Evolutionary conservation across 2,329 filamentous ascomycete genomes (phyloP), one percentile per base, ranked within the genome.

Genomic region (Fusarium oligoseptatum): DNA sequence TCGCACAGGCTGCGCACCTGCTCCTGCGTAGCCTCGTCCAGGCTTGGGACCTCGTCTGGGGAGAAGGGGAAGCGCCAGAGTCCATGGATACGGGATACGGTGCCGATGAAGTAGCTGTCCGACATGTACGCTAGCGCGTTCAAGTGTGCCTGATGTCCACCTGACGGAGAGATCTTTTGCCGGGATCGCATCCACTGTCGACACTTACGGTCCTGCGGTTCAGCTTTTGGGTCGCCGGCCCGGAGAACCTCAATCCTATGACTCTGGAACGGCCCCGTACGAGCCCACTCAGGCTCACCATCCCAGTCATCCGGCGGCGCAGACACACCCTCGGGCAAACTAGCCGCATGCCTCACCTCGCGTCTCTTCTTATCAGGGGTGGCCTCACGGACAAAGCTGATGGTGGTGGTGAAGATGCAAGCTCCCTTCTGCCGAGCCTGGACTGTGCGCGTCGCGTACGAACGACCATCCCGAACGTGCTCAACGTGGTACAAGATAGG

Each of bases 401-500:
- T 91, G 7, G 96, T 99, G 2, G 95, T 97, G 20, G 96, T 98
- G 85, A 98, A 98, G 84, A 99, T 98, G 80, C 93, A 94, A 70
- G 91, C 91, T 11, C 95, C 97, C 45, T 92, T 88, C 85, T 99
- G 97, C 32, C 95, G 89, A 36, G 97, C 97, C 84, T 98, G 96
- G n/a, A 99, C 97, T 1, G 96, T 98, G 64, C 97, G 89, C 41
- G 97, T 98, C 64, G 94, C 92, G 82, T 95, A 99, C 61, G 93
- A 95, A 69, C 93, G 92, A 10, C 97, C 97, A 81, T 97, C 95
- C 65, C 97, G 92, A 57, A 99, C 95, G 62, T 94, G 91, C 86
- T 98, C 97, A 56, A 99, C 97, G 81, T 98, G 94, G 86, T 98
- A 98, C 72, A 98, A 88, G 75, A 98, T 93, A 36, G 97, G 96